Base-by-base conservation (phyloP, 176 grass and related monocot species). In the Poa annua region DNA sequence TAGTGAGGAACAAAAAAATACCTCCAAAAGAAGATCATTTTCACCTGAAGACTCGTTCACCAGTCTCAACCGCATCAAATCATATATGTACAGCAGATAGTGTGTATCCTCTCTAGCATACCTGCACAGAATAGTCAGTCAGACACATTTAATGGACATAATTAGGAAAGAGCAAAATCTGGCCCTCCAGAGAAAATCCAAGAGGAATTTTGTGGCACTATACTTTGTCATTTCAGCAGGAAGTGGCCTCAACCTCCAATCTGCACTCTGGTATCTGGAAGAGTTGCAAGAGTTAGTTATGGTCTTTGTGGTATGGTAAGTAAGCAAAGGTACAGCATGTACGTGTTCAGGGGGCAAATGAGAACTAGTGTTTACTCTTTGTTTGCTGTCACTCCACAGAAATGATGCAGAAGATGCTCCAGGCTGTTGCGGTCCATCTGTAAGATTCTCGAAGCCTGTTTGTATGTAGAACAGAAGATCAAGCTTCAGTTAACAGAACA, bases 21-120 rank as follows among this genome's bases (percentile, higher is more conserved):
- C 96, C 93, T 98, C 91, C 76, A 98, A 78, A 83, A 98, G 89
- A 53, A 88, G 49, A 92, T 95, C 93, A 81, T 64, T 89, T 84
- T 77, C 89, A 79, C 78, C 59, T 53, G 85, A 86, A 15, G 93
- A 92, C 83, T 82, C 72, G 15, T 92, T 89, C 52, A 89, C 11
- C 80, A 98, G 76, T 81, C 61, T 89, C 50, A 79, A 77, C 86
- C 83, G 95, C 93, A 96, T 98, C 47, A 93, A 57, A 75, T 98
- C 96, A 83, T 93, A 93, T 87, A 98, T 95, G 78, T 95, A 91
- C 17, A 98, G 80, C 39, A 98, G 91, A 84, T 96, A 98, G 78
- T 98, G 96, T 80, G 96, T 98, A 86, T 98, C 96, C 91, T 98
- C 96, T 92, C 93, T 98, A 45, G 91, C 96, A 74, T 98, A 98